A percentile compares a stretch with the other conserved stretches of the same genome.
Conservation (phyloP, 1,284 basidiomycete species). For the Ganoderma boninense region DNA sequence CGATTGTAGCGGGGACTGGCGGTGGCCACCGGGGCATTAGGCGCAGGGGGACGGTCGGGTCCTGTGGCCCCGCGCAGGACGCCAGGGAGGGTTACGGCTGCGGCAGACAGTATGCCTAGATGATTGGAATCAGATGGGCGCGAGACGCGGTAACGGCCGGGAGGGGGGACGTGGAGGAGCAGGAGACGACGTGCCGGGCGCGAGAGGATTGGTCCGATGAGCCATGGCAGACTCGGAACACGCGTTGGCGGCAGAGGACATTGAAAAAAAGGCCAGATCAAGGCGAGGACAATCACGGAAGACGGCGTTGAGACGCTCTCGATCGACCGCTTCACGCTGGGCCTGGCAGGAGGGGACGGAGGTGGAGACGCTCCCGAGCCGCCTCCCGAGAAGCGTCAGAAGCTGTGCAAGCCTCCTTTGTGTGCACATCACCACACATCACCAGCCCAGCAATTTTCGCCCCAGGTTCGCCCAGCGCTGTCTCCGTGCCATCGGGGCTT, state of each 20-base stretch:
- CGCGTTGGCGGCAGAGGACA: slow-evolving; percentile 15
- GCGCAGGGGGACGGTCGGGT: slow-evolving; percentile 16
- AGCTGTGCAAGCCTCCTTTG: slow-evolving; percentile 26
- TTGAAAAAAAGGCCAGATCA: slow-evolving; percentile 25
- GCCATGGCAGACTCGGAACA: slow-evolving; percentile 24
- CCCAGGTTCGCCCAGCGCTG: slow-evolving; percentile 16
- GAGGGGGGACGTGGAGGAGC: slow-evolving; percentile 18
- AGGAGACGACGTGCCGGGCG: slow-evolving; percentile 22
- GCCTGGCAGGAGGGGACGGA: slow-evolving; percentile 3
- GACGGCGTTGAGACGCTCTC: slow-evolving; percentile 20
- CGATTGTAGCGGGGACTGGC: slow-evolving; percentile 6
- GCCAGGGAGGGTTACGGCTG: slow-evolving; percentile 25
- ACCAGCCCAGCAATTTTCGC: slow-evolving; percentile 7
- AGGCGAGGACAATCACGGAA: slow-evolving; percentile 25
- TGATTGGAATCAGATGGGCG: slow-evolving; percentile 21
- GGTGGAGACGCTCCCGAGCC: slow-evolving; percentile 21
- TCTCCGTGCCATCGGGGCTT: slow-evolving; percentile 10
- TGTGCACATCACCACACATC: slow-evolving; percentile 7
- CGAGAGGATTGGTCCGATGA: slow-evolving; percentile 26
- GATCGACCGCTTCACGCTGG: slow-evolving; percentile 14
- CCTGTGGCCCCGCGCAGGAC: slow-evolving; percentile 16
- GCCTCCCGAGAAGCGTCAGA: slow-evolving; percentile 23
- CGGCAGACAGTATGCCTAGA: slow-evolving; percentile 27
- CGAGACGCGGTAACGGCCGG: slow-evolving; percentile 27
- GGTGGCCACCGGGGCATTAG: slow-evolving; percentile 6